A percentile compares a stretch with the other conserved stretches of the same genome.
Evolutionary conservation across 495 filamentous ascomycete genomes (phyloP).

Genomic region (Hypoxylon cercidicola): DNA sequence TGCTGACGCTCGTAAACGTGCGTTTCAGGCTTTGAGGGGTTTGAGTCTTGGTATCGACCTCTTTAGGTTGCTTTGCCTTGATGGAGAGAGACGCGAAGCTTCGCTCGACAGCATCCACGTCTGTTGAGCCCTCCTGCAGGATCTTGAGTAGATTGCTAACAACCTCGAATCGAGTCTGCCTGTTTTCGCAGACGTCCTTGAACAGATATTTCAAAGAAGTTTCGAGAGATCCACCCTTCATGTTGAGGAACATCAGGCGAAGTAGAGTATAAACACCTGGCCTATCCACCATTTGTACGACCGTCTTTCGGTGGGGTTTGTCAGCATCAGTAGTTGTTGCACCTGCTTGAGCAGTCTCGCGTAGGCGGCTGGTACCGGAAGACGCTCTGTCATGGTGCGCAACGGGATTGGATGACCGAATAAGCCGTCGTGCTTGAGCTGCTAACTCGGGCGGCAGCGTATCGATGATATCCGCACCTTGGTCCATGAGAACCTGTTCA

Average conservation of each 20-base stretch:
- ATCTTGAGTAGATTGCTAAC: slow-evolving; percentile 92
- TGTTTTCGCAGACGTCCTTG: slow-evolving; percentile 89
- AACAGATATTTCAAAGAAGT: slow-evolving; percentile 85
- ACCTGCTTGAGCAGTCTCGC: slow-evolving; percentile 43
- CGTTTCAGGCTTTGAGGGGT: slow-evolving; percentile 82
- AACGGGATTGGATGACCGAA: slow-evolving; percentile 41
- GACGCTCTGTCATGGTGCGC: slow-evolving; percentile 36
- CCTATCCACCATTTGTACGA: slow-evolving; percentile 97
- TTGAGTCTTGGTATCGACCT: slow-evolving; percentile 68
- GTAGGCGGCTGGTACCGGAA: slow-evolving; percentile 39
- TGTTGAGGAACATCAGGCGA: slow-evolving; percentile 95
- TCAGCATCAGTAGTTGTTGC: slow-evolving; percentile 47
- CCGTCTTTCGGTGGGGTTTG: slow-evolving; percentile 79
- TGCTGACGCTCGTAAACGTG: slow-evolving; percentile 66
- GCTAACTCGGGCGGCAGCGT: slow-evolving; percentile 86
- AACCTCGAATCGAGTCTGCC: slow-evolving; percentile 93
- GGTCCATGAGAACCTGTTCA: slow-evolving; percentile 86
- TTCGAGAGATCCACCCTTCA: slow-evolving; percentile 80
- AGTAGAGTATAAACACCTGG: slow-evolving; percentile 92
- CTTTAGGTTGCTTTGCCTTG: slow-evolving; percentile 82
- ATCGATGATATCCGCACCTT: slow-evolving; percentile 87
- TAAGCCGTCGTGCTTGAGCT: slow-evolving; percentile 79
- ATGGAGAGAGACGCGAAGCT: slow-evolving; percentile 94
- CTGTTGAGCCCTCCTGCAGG: slow-evolving; percentile 93
- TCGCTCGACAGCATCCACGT: slow-evolving; percentile 91